Evolutionary conservation across 495 filamentous ascomycete species (phyloP).

Genomic region (Articulospora tetracladia): DNA sequence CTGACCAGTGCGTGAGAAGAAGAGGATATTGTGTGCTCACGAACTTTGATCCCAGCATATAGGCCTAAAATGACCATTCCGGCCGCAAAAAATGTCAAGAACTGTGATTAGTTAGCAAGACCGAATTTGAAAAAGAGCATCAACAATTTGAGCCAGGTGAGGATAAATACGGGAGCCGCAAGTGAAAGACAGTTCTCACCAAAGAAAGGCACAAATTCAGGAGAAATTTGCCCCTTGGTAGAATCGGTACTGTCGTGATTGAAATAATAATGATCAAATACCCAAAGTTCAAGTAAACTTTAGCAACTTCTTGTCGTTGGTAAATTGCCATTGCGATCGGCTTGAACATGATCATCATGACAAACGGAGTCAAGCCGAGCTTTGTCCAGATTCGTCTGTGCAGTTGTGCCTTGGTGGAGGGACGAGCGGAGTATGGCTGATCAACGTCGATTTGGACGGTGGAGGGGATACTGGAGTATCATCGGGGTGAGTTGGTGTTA

Average conservation of each 20-base stretch:
- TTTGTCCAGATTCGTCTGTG: no score
- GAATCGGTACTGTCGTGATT: conserved; percentile 56
- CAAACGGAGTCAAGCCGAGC: conserved; percentile 50
- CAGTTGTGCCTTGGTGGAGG: no score
- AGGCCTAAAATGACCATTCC: conserved; percentile 52
- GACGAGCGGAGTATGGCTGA: no score
- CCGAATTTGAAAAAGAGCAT: no score
- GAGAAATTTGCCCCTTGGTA: conserved; percentile 76
- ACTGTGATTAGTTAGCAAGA: no score
- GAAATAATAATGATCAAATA: conserved; percentile 69
- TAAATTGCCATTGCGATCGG: conserved; percentile 50
- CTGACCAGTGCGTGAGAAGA: no score
- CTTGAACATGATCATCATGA: conserved; percentile 60
- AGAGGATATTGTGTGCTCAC: no score
- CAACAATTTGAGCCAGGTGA: no score
- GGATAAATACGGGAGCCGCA: no score
- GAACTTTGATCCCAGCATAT: conserved; percentile 63
- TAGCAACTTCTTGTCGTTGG: conserved; percentile 51
- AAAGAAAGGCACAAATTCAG: conserved; percentile 68
- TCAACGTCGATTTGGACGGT: no score
- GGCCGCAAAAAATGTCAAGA: conserved; percentile 10
- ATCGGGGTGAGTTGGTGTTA: no score
- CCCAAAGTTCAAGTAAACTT: conserved; percentile 62
- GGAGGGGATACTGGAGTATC: no score
- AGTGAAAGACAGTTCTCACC: conserved; percentile 18